Conservation (phyloP, 768 basidiomycete species). For the Russula brevipes region DNA sequence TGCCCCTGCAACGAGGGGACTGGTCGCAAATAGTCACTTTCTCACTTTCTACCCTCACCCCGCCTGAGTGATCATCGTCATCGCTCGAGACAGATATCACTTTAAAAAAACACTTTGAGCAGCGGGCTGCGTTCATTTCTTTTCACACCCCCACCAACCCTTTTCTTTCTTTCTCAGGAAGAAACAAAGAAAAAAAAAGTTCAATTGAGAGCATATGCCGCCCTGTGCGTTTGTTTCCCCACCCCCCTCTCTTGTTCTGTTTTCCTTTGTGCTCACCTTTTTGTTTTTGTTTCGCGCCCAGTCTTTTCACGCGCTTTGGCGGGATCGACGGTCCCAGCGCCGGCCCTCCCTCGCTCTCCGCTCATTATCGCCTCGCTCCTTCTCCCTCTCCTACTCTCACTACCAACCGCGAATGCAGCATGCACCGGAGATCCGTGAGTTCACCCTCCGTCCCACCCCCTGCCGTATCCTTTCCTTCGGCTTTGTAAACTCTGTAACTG, state of each 20-base stretch:
- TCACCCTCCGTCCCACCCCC: not conserved
- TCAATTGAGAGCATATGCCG: not conserved
- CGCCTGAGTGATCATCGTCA: no score
- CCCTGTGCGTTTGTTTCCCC: not conserved
- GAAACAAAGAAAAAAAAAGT: not conserved
- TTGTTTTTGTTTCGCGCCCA: not conserved
- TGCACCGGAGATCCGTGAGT: not conserved
- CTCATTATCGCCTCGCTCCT: not conserved
- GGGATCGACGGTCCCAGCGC: not conserved
- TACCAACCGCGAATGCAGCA: not conserved
- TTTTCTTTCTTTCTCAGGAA: not conserved
- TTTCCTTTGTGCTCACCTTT: not conserved
- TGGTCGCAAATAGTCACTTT: not conserved
- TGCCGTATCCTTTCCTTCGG: no score
- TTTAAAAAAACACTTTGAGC: not conserved
- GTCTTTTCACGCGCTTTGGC: not conserved
- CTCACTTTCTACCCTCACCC: no score
- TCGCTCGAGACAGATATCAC: no score
- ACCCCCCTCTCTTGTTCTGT: no score
- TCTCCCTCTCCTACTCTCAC: not conserved
- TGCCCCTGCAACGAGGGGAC: no score
- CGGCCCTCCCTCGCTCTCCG: not conserved
- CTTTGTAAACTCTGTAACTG: no score
- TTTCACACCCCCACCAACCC: not conserved
- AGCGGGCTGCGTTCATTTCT: not conserved